These are phyloP conservation scores for Umbelopsis sp. DNA, from an alignment of 192 early-diverging fungal genomes.

Conservation along the genomic window DNA sequence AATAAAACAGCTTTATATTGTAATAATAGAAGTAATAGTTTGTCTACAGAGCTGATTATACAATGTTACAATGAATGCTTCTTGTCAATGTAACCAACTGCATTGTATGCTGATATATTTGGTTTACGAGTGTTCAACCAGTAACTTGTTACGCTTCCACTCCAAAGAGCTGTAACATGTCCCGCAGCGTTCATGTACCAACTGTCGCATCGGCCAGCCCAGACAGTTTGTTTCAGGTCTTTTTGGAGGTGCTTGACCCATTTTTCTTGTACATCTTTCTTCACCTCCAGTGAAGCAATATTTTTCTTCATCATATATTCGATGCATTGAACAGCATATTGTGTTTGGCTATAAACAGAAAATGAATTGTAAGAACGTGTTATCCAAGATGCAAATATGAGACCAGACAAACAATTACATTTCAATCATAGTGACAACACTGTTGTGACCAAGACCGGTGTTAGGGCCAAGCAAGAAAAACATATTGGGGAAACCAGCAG, in stretches of 20 bases:
- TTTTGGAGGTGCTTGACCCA: constrained; percentile 37
- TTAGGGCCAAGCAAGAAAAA: constrained; percentile 57
- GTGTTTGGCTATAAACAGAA: constrained; percentile 34
- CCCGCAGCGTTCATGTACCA: constrained; percentile 52
- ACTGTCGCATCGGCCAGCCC: constrained; percentile 48
- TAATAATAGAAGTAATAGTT: not conserved
- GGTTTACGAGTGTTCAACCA: constrained; percentile 11
- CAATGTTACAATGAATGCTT: constrained; percentile 10
- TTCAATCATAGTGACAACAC: constrained; percentile 55
- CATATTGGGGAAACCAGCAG: constrained; percentile 53
- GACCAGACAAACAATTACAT: constrained; percentile 13
- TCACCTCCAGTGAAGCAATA: constrained; percentile 39
- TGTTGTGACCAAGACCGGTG: constrained; percentile 52
- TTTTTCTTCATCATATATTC: constrained; percentile 44
- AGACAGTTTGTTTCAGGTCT: constrained; percentile 45
- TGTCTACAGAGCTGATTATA: constrained; percentile 3
- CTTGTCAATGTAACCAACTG: constrained; percentile 13
- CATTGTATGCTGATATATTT: not conserved
- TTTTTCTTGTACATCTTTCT: constrained; percentile 31
- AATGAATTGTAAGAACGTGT: not conserved
- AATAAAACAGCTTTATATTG: not conserved
- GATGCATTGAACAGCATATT: constrained; percentile 44
- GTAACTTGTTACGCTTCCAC: constrained; percentile 26
- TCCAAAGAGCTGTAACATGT: constrained; percentile 32
- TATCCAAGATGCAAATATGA: not conserved